These are phyloP conservation scores for Lentithecium fluviatile DNA, from an alignment of 495 filamentous ascomycete species.

Conservation along the genomic window DNA sequence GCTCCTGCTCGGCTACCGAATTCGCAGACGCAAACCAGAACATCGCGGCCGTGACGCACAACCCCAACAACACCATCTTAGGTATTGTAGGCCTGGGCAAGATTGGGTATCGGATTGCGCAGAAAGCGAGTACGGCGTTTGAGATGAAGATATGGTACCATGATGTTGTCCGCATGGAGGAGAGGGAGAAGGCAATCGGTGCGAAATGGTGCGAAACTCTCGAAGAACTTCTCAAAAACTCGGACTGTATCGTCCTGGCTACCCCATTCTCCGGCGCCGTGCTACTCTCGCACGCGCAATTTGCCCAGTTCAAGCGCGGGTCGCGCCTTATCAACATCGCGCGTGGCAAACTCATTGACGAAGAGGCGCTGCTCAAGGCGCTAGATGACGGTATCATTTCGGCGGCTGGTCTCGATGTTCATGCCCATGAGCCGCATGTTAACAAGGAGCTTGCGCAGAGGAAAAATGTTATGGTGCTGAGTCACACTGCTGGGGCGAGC, in stretches of 20 bases:
- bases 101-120: conserved; percentile 66
- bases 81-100: conserved; percentile 68
- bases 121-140: conserved; percentile 58
- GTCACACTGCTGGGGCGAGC: conserved; percentile 71
- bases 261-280: conserved; percentile 62
- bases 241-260: conserved; percentile 68
- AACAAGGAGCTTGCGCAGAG: conserved; percentile 51
- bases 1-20: conserved; percentile 39
- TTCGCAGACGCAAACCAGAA: conserved; percentile 60
- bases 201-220: conserved; percentile 56
- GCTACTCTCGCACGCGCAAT: conserved; percentile 53
- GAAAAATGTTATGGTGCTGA: conserved; percentile 59
- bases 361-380: conserved; percentile 64
- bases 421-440: conserved; percentile 58
- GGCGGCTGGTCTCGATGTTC: conserved; percentile 67
- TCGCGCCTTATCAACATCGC: conserved; percentile 70
- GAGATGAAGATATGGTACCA: conserved; percentile 69
- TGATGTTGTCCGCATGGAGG: conserved; percentile 49
- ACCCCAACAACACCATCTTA: conserved; percentile 55
- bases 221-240: conserved; percentile 52
- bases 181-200: conserved; percentile 22
- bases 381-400: conserved; percentile 55
- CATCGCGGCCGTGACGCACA: conserved; percentile 56
- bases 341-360: conserved; percentile 68
- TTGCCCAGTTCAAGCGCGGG: conserved; percentile 56